Base-by-base conservation (phyloP, 768 basidiomycete species). In the Macrolepiota albuminosa region DNA sequence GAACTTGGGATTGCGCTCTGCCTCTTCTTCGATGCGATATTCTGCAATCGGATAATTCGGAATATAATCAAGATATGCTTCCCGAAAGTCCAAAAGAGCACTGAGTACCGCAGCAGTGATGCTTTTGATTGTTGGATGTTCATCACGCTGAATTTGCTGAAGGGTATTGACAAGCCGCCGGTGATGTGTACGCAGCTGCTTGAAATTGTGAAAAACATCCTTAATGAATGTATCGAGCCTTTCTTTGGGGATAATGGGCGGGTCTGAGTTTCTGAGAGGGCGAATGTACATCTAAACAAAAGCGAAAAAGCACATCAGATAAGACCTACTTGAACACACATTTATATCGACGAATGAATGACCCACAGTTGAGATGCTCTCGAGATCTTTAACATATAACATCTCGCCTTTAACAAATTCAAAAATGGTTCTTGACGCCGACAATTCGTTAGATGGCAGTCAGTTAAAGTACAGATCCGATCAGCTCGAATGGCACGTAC, bases 341-440 rank as follows among this genome's bases (percentile, higher is more conserved):
- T 18, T 26, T 47, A 2, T 14, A n/a, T 40, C n/a, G 55, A 51
- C 37, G 39, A 61, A 18, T 8, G 39, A 61, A 18, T 8, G n/a
- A 72, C 84, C 33, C 64, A 95, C 93, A 54, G 76, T 79, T 59
- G 92, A 89, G 54, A 97, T 89, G 56, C 88, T 92, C 71, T 95
- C 91, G 53, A 98, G 74, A 76, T 97, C 95, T 62, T 86, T 90
- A n/a, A 96, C 95, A 70, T 96, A 97, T 29, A 86, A 84, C 94
- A 98, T 98, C 74, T 98, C 95, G 60, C 90, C 90, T 70, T 96
- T 91, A 72, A 98, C 96, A 59, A 97, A 75, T 74, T 98, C 95
- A 67, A 96, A 98, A 50, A 97, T 95, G 64, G 91, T 85, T 52
- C 93, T 95, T 65, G 39, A 36, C 40, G 55, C 58, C 18, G 11